phyloP scores from a whole-genome alignment of 2,329 filamentous ascomycete genomes.

The Penicillium nordicum region DNA sequence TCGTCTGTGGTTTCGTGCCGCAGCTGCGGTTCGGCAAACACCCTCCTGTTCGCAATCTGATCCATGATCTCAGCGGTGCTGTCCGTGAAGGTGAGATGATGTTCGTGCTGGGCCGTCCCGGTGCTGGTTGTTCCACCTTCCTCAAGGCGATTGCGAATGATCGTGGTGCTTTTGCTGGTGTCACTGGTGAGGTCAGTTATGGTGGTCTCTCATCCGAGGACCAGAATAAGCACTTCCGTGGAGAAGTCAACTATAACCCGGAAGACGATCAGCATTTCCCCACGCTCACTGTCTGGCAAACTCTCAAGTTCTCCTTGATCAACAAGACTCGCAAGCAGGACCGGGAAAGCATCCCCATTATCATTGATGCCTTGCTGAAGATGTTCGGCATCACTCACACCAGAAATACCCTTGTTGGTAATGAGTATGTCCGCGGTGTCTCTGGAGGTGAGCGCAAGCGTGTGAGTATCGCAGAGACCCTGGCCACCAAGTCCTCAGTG shows the following conservation, averaged over 20 bases:
- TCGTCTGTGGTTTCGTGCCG: conserved; percentile 56
- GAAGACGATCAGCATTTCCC: conserved; percentile 77
- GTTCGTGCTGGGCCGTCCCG: conserved; percentile 69
- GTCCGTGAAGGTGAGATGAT: conserved; percentile 70
- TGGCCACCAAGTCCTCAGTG: conserved; percentile 69
- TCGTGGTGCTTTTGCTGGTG: conserved; percentile 60
- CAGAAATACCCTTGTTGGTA: conserved; percentile 70
- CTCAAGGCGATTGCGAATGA: conserved; percentile 73
- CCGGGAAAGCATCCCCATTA: conserved; percentile 61
- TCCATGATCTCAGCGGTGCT: conserved; percentile 65
- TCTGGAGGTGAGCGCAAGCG: conserved; percentile 78
- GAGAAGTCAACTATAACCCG: conserved; percentile 74
- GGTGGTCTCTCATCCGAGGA: conserved; percentile 67
- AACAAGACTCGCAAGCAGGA: conserved; percentile 71
- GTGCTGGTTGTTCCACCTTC: conserved; percentile 72
- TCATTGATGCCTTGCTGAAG: conserved; percentile 67
- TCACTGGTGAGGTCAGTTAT: conserved; percentile 68
- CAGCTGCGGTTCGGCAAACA: conserved; percentile 48
- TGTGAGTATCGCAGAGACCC: conserved; percentile 72
- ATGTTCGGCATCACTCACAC: conserved; percentile 79
- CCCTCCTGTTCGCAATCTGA: conserved; percentile 53
- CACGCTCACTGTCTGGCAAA: conserved; percentile 72
- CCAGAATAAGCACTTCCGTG: conserved; percentile 65
- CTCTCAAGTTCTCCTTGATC: conserved; percentile 68
- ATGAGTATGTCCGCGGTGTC: conserved; percentile 68